phyloP scores from a whole-genome alignment of 768 basidiomycete genomes.

The Mrakia hoshinonis region DNA sequence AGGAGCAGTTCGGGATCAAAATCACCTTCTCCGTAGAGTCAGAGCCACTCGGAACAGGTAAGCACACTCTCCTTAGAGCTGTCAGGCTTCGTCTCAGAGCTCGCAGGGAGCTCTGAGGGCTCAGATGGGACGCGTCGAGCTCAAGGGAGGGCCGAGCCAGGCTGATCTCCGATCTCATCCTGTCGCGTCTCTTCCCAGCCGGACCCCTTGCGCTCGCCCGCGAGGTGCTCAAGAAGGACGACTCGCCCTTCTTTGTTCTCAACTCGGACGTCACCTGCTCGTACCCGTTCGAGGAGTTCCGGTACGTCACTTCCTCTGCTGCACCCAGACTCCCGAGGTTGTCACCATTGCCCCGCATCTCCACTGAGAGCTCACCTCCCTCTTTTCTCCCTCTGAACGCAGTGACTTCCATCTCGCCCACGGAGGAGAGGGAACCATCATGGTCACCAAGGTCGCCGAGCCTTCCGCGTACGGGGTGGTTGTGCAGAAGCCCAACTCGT shows the following conservation, averaged over 20 bases:
- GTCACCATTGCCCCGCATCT: neutral
- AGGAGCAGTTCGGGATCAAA: constrained; percentile 45
- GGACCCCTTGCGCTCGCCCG: constrained; percentile 46
- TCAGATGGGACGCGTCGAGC: neutral
- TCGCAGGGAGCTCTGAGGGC: too few relatives aligned
- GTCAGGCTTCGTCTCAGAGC: too few relatives aligned
- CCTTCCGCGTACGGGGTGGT: constrained; percentile 48
- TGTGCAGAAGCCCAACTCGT: constrained; percentile 43
- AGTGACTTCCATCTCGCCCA: constrained; percentile 47
- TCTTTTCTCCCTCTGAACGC: neutral
- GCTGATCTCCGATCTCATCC: constrained; percentile 5
- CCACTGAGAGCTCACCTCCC: neutral
- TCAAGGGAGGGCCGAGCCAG: neutral
- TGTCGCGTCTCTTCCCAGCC: constrained; percentile 35
- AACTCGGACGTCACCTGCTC: constrained; percentile 48
- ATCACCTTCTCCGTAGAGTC: constrained; percentile 47
- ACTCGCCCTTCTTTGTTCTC: constrained; percentile 48
- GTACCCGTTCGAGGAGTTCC: constrained; percentile 47
- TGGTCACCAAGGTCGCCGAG: constrained; percentile 49
- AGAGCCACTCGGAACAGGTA: constrained; percentile 47
- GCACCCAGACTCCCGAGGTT: too few relatives aligned
- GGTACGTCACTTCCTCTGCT: constrained; percentile 32
- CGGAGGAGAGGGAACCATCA: constrained; percentile 46
- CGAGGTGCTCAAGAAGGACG: constrained; percentile 46
- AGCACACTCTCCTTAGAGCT: constrained; percentile 24